Evolutionary conservation across 2,329 filamentous ascomycete species (phyloP), one percentile per base, ranked within the genome.

Genomic region (Colletotrichum echinochloae): DNA sequence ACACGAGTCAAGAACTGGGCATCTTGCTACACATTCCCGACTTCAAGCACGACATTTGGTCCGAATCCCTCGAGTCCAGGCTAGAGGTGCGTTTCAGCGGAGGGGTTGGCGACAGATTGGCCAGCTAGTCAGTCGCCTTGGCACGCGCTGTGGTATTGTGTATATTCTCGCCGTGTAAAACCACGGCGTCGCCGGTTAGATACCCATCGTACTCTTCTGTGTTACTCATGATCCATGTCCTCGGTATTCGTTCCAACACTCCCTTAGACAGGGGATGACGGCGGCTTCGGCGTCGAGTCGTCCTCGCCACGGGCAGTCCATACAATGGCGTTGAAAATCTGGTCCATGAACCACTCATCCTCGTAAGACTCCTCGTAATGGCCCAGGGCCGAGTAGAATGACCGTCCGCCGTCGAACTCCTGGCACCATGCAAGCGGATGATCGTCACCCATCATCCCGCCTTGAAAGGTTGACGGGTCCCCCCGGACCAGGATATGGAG

Each of bases 1-100:
- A 89, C 80, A 96, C 94, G 6, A 95, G 92, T 78, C 94, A 96
- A 80, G 94, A 97, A 80, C 82, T 96, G 28, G 93, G 93, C 1
- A 83, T 96, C 37, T 76, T 90, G 49, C 86, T 90, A 65, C 81
- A 86, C 54, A 81, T 81, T n/a, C 81, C 82, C 3, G 79, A 75
- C 0, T 80, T 83, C 48, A 72, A 79, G 44, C 75, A 78, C 44
- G 74, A 75, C n/a, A 71, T 83, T 5, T 84, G 83, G 83, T 79
- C 83, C 23, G 75, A 74, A 8, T 78, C 83, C 9, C 74, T 83
- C 3, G 78, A 79, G 30, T 78, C 76, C 65, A 79, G 83, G 60
- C 76, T 78, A 20, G 79, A 82, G 49, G 74, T 79, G 11, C 66
- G 72, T 44, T 73, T 67, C 57, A 71, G 66, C 18, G 51, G 61